Conservation (phyloP, 805 yeast genomes). For the Starmerella geochares region DNA sequence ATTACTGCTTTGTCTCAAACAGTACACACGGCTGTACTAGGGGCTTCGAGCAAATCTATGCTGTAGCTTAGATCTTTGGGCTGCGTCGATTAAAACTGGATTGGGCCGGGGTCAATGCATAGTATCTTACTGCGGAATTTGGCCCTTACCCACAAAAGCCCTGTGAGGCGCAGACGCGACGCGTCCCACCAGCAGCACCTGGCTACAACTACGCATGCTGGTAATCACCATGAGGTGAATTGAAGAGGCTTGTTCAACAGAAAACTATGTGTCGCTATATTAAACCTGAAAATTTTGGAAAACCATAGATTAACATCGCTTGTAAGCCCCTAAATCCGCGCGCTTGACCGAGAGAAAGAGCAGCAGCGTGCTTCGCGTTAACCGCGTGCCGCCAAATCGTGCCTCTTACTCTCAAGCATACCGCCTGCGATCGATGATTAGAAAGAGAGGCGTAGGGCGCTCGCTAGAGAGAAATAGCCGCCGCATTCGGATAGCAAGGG, state of each 20-base stretch:
- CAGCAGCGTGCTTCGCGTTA: background rate
- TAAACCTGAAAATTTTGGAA: too few relatives aligned
- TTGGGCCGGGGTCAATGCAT: background rate
- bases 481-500: background rate
- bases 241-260: too few relatives aligned
- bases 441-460: background rate
- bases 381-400: background rate
- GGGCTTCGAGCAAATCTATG: background rate
- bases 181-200: background rate
- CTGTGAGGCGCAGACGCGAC: conserved; percentile 2
- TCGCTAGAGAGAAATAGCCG: background rate
- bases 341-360: background rate
- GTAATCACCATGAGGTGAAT: too few relatives aligned
- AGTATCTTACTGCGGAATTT: conserved; percentile 1
- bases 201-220: background rate
- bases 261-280: too few relatives aligned
- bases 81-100: conserved; percentile 4
- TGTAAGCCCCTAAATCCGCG: too few relatives aligned
- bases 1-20: background rate
- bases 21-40: background rate
- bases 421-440: background rate
- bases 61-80: background rate
- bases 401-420: background rate
- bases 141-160: conserved; percentile 1
- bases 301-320: too few relatives aligned